phyloP scores from a whole-genome alignment of 169 alveolate genomes.

The Plasmodium gallinaceum region DNA sequence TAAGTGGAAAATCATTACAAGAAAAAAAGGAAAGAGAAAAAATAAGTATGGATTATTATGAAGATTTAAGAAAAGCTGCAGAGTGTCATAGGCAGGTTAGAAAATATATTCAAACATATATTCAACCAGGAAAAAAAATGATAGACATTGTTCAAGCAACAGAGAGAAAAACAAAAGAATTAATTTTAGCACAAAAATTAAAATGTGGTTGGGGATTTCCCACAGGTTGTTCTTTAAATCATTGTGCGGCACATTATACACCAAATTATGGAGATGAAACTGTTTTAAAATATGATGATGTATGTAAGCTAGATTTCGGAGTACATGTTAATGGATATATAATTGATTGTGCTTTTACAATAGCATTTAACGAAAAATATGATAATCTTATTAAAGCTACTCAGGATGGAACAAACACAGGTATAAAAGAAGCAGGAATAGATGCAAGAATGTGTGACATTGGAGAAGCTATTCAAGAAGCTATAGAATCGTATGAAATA shows the following conservation, averaged over 20 bases:
- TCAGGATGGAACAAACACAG: conserved; percentile 99
- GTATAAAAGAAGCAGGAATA: conserved; percentile 98
- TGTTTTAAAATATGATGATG: conserved; percentile 87
- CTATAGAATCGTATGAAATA: conserved; percentile 97
- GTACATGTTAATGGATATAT: conserved; percentile 99
- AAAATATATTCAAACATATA: conserved; percentile 95
- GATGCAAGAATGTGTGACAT: conserved; percentile 98
- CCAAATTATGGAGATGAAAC: conserved; percentile 96
- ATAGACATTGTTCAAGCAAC: conserved; percentile 96
- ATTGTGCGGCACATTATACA: conserved; percentile 99
- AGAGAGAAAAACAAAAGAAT: conserved; percentile 96
- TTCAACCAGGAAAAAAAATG: conserved; percentile 94
- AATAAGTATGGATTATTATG: conserved; percentile 89
- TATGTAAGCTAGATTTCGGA: conserved; percentile 99
- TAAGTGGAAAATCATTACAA: conserved; percentile 80
- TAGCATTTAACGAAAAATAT: conserved; percentile 93
- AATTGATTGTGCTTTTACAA: conserved; percentile 99
- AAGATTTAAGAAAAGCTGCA: conserved; percentile 97
- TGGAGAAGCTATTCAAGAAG: conserved; percentile 99
- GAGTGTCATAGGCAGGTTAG: conserved; percentile 99
- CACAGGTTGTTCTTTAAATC: conserved; percentile 97
- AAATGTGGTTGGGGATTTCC: conserved; percentile 99
- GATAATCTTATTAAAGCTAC: conserved; percentile 94
- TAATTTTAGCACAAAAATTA: conserved; percentile 95
- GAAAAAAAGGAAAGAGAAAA: conserved; percentile 94